Base-by-base conservation (phyloP, 495 filamentous ascomycete genomes). In the Usnea hakonensis region DNA sequence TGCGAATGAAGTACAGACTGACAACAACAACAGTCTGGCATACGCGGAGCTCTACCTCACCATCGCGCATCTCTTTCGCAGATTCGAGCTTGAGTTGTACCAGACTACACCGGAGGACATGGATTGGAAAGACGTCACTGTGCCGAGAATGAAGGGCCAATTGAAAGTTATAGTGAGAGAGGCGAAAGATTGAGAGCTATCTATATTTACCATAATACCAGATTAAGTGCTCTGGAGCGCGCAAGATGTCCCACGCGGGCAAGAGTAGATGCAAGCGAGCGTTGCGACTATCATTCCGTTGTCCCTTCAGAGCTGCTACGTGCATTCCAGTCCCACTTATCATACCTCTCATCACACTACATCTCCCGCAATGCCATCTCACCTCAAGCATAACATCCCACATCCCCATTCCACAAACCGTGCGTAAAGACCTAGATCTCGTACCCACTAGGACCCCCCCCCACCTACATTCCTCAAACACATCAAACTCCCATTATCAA, bases 1-100 rank as follows among this genome's bases (percentile, higher is more conserved):
- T 26, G 13, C 3, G 2, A 38, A 26, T 23, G 9, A 23, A 23
- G 23, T 11, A 46, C n/a, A n/a, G 26, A 26, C 43, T 46, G 43
- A 46, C 21, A 46, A 23, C 14, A 11, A 43, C 21, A 43, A 43
- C 21, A 43, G 40, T 61, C 72, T 79, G 6, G 77, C 76, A 19
- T 75, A 76, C 58, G 69, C 71, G 10, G 76, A 80, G 55, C 59
- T 80, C 21, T 77, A 76, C 59, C 58, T 74, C 16, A 60, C 68
- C 1, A 28, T 77, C n/a, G 77, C 77, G 1, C 60, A 64, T 5
- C 56, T 80, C 14, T 69, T 76, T 32, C 68, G 75, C 16, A 67
- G 73, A 3, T 76, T 76, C 53, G 53, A 58, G 17, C 33, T 78
- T n/a, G 68, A 69, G 17, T 46, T 77, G 19, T 69, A 68, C 55